Base-by-base conservation (phyloP, 495 filamentous ascomycete genomes). In the Xanthoparmelia taractica region DNA sequence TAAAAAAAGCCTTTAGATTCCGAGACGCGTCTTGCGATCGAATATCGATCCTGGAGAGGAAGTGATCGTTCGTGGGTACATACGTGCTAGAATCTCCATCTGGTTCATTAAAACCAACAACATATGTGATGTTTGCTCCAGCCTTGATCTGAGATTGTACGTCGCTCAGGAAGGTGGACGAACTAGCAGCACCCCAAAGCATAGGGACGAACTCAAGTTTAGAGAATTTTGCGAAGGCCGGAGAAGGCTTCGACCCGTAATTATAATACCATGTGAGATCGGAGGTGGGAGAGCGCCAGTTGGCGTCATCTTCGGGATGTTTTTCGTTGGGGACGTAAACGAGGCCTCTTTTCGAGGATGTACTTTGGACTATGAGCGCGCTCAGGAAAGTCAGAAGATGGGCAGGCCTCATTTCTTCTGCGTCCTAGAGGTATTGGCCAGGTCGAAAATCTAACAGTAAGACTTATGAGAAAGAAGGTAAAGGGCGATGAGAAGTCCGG, bases 181-280 rank as follows among this genome's bases (percentile, higher is more conserved):
- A 77, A 67, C 71, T 73, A 55, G 76, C 69, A 25, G 68, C 67
- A n/a, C 88, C 88, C 86, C 85, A 92, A 37, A 91, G 79, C 88
- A 90, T 90, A 37, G 89, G 88, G n/a, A 92, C 86, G 68, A 90
- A 92, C 69, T 89, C 75, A 65, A 91, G 76, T 62, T 67, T 72
- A 11, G 75, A 50, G 52, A 72, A 58, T 59, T 74, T 73, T 36
- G 69, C 58, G 73, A 79, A 84, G 33, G 72, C 72, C 0, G 77
- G 47, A 13, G 85, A 81, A 33, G 86, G 86, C 4, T 69, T 68
- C 52, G 77, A 67, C 20, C 67, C 66, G 73, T 91, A 92, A 75
- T 90, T 90, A 80, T 92, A 92, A 75, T 92, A 92, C 89, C 89
- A 92, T 2, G 85, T 89, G 65, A 92, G 70, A 58, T 82, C 80